Conservation (phyloP, 495 filamentous ascomycete genomes). For the Talaromyces trachyspermus region DNA sequence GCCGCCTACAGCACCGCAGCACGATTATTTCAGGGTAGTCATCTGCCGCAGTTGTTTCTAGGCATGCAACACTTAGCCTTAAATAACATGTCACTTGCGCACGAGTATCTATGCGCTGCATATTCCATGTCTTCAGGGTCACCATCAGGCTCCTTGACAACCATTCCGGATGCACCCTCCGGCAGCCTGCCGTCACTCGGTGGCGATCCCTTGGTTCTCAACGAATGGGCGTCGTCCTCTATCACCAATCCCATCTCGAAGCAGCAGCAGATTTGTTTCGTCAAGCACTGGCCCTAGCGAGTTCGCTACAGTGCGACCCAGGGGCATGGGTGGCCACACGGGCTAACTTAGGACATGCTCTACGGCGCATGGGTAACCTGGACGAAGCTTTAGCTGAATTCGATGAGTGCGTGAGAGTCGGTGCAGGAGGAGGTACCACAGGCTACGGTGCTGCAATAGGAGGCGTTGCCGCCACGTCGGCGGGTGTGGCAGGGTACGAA, state of each 20-base stretch:
- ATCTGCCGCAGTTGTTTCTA: conserved; percentile 91
- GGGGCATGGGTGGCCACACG: conserved; percentile 81
- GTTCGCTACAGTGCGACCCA: conserved; percentile 71
- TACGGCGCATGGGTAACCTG: conserved; percentile 62
- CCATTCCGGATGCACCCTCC: conserved; percentile 32
- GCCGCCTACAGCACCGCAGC: conserved; percentile 96
- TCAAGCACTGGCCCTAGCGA: conserved; percentile 66
- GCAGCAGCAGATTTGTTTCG: conserved; percentile 67
- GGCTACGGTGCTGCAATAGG: conserved; percentile 36
- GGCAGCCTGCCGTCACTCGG: conserved; percentile 42
- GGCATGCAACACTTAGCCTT: conserved; percentile 97
- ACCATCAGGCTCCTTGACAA: conserved; percentile 24
- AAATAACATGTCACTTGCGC: conserved; percentile 91
- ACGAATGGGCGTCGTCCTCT: conserved; percentile 92
- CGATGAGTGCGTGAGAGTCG: conserved; percentile 70
- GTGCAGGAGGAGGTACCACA: conserved; percentile 59
- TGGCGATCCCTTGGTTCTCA: conserved; percentile 79
- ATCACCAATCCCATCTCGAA: conserved; percentile 76
- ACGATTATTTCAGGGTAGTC: conserved; percentile 91
- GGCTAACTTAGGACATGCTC: conserved; percentile 83
- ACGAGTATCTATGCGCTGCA: conserved; percentile 88
- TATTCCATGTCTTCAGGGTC: conserved; percentile 62
- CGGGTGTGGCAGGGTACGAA: conserved; percentile 40
- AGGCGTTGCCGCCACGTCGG: conserved; percentile 27
- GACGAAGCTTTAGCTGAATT: conserved; percentile 71